Evolutionary conservation across 306 rosid genomes (phyloP), one percentile per base, ranked within the genome.

Genomic region (Cicer judaicum): DNA sequence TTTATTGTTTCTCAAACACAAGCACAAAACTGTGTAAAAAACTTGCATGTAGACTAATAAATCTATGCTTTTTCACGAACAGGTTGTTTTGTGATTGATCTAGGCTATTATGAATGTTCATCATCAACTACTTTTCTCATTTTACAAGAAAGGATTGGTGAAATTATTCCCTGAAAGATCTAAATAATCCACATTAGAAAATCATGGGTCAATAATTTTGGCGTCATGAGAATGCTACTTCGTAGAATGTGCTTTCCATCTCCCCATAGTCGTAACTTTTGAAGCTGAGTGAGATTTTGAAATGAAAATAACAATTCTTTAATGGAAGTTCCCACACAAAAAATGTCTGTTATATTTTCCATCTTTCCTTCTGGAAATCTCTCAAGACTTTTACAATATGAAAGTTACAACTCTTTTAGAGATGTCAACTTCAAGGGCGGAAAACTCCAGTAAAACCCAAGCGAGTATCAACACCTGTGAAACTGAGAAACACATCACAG

Each of bases 351-450:
- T 18, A 16, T 2, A 16, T 7, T 54, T 16, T 54, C 34, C 60
- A 49, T 49, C 54, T 12, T 5, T 49, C 16, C 54, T 49, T 49
- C 36, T 16, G 12, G 60, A 42, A 2, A 13, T 10, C 6, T 24
- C 34, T 16, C 12, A 6, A 54, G 34, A 18, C n/a, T 49, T 2
- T 7, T 0, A 41, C 72, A 78, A 3, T 8, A 0, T 2, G 44
- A 61, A 40, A 78, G 47, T 1, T 19, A 1, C 6, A 71, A 50
- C 6, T 7, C 2, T 10, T 65, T 8, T 10, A 67, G 66, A 29
- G 68, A 74, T n/a, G 78, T 15, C 50, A 62, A 74, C 19, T 34
- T 62, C 6, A 74, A 29, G 44, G 43, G 44, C 8, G 77, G 54
- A 49, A 49, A 49, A 18, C 19, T 18, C 29, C 29, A 21, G 29